Evolutionary conservation across 2,329 filamentous ascomycete genomes (phyloP), one percentile per base, ranked within the genome.

Genomic region (Fusarium fujikuroi): DNA sequence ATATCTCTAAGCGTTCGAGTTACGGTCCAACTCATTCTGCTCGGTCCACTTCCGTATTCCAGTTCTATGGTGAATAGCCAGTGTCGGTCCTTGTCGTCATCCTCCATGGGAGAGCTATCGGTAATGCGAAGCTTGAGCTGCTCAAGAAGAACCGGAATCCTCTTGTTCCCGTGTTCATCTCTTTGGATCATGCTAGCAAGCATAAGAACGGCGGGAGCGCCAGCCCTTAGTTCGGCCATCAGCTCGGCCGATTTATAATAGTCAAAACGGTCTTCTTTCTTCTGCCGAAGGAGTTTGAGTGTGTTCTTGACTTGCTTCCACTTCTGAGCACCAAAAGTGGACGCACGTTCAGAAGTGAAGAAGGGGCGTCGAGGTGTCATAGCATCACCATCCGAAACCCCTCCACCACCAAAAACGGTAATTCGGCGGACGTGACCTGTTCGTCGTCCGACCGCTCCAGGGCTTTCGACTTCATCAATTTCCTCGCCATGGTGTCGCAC

Each of bases 181-280:
- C 96, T 90, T 83, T 98, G 96, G 77, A 98, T 96, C 93, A 98
- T 98, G 79, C 95, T 98, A 12, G 96, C 96, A 59, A 99, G 85
- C 82, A 99, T 97, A 66, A 99, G 86, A 25, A 95, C 96, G 30
- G 96, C 96, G 7, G 96, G 96, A 3, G 95, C 94, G 60, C 95
- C 96, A 47, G 96, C 97, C 54, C 96, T 90, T 42, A 99, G 86
- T 82, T 99, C 96, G 3, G 96, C 96, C 89, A 99, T 95, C 52
- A 99, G 87, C 81, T 99, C 96, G 5, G 96, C 95, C 15, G 95
- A 98, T 81, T 98, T 99, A 79, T 93, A 92, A 79, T 96, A 95
- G 81, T 99, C 96, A 69, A 98, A 92, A 49, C 93, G 92, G 62
- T 98, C 94, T 60, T 94, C 92, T 81, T 93, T 97, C 81, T 92